phyloP scores from a whole-genome alignment of 2,329 filamentous ascomycete genomes.

The Pseudocercospora musae region DNA sequence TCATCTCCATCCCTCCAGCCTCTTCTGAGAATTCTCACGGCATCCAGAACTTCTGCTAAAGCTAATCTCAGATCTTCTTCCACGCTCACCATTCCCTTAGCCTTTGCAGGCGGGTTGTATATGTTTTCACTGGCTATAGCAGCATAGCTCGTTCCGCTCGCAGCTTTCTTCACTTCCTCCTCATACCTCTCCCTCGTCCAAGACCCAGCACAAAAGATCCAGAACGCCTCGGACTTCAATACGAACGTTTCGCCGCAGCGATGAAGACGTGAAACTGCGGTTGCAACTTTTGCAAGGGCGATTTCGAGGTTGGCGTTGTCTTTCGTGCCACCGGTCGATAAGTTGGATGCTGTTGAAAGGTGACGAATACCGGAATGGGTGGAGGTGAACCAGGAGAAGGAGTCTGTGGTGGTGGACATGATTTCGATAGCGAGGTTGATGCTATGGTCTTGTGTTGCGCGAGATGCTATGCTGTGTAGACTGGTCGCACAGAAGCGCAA shows the following conservation, averaged over 20 bases:
- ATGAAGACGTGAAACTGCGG: constrained; percentile 16
- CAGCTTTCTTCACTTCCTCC: constrained; percentile 5
- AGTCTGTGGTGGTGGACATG: neutral
- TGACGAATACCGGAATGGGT: neutral
- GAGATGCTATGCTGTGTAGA: neutral
- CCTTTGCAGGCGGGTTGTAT: too few relatives aligned
- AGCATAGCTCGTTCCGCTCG: neutral
- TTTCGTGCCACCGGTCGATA: neutral
- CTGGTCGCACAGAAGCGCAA: neutral
- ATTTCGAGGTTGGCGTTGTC: constrained; percentile 5
- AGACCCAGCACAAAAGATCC: constrained; percentile 21
- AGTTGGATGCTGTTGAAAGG: neutral
- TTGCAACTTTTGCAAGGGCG: constrained; percentile 13
- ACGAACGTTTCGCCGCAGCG: constrained; percentile 14
- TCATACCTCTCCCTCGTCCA: constrained; percentile 14
- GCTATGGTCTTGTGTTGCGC: neutral
- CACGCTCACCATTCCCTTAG: neutral
- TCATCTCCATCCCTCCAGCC: constrained; percentile 5
- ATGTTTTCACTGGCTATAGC: neutral
- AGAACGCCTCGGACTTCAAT: constrained; percentile 12
- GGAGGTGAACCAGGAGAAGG: neutral
- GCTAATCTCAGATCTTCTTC: constrained; percentile 16
- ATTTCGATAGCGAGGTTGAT: neutral
- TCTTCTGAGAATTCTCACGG: constrained; percentile 13
- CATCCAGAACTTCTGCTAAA: constrained; percentile 12